A percentile compares a stretch with the other conserved stretches of the same genome.
phyloP scores from a whole-genome alignment of 495 filamentous ascomycete genomes.

The Neurospora sp. region DNA sequence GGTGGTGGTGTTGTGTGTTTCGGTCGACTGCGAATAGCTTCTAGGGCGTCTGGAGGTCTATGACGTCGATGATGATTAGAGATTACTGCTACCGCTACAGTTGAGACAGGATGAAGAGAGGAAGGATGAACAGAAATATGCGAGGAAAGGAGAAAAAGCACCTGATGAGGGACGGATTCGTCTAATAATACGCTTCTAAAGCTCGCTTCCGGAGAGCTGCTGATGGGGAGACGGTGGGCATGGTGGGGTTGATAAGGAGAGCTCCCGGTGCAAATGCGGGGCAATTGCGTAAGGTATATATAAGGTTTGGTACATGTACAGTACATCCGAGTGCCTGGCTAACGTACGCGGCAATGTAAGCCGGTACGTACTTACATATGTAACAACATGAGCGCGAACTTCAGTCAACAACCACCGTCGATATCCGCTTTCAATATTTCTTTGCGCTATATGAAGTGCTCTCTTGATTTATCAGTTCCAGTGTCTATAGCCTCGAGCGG shows the following conservation, averaged over 20 bases:
- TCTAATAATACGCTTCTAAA: neutral
- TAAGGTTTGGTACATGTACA: neutral
- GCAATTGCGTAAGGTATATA: neutral
- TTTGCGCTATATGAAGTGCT: neutral
- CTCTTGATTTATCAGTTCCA: neutral
- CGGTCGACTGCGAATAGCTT: neutral
- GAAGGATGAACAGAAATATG: neutral
- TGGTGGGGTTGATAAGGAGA: neutral
- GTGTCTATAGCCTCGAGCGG: neutral
- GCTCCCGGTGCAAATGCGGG: neutral
- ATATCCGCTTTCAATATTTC: neutral
- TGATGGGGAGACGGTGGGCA: neutral
- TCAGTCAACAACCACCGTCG: neutral
- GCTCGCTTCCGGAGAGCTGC: neutral
- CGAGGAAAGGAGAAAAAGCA: neutral
- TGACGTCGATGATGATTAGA: neutral
- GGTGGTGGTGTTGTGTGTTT: slow-evolving; percentile 1
- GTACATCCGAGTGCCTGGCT: neutral
- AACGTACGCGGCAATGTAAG: neutral
- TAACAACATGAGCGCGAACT: neutral
- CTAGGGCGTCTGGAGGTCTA: neutral
- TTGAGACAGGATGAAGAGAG: neutral
- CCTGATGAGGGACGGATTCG: neutral
- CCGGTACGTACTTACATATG: neutral
- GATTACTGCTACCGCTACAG: neutral